phyloP scores from a whole-genome alignment of 352 stramenopile species.

The Phytophthora idaei region DNA sequence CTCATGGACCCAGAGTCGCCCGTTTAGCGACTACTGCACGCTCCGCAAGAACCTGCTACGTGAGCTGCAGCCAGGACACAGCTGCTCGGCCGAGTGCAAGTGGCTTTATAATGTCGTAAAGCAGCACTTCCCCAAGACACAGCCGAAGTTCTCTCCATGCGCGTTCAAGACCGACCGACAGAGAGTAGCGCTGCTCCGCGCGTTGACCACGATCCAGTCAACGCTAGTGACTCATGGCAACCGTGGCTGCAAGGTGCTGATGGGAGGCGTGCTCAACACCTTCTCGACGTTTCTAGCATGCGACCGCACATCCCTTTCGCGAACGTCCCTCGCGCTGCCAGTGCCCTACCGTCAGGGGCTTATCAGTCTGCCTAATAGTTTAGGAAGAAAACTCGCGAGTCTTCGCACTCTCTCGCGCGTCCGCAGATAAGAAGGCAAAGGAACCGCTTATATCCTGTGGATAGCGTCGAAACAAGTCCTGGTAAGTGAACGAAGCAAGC shows the following conservation, averaged over 20 bases:
- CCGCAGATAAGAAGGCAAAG: constrained; percentile 3
- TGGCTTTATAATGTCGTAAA: constrained; percentile 50
- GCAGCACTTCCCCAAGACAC: constrained; percentile 49
- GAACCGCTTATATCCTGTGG: not conserved
- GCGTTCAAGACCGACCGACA: constrained; percentile 26
- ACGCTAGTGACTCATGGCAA: constrained; percentile 45
- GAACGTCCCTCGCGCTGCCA: constrained; percentile 19
- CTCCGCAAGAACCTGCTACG: constrained; percentile 47
- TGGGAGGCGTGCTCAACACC: constrained; percentile 38
- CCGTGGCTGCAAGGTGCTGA: constrained; percentile 43
- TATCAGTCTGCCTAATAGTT: constrained; percentile 14
- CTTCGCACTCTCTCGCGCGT: constrained; percentile 23
- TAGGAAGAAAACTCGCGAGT: constrained; percentile 25
- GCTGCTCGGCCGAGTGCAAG: constrained; percentile 47
- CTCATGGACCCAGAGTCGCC: constrained; percentile 32
- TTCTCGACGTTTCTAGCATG: constrained; percentile 35
- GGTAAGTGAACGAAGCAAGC: constrained; percentile 4
- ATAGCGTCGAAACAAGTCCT: constrained; percentile 5
- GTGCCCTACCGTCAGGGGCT: constrained; percentile 10
- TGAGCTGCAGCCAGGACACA: constrained; percentile 41
- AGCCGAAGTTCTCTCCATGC: constrained; percentile 22
- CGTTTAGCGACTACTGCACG: constrained; percentile 34
- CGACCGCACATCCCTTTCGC: constrained; percentile 17
- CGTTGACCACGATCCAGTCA: constrained; percentile 40
- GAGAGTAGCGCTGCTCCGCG: constrained; percentile 31